These are phyloP conservation scores for Triticum turgidum DNA, from an alignment of 176 grass and related monocot species.

Conservation along the genomic window DNA sequence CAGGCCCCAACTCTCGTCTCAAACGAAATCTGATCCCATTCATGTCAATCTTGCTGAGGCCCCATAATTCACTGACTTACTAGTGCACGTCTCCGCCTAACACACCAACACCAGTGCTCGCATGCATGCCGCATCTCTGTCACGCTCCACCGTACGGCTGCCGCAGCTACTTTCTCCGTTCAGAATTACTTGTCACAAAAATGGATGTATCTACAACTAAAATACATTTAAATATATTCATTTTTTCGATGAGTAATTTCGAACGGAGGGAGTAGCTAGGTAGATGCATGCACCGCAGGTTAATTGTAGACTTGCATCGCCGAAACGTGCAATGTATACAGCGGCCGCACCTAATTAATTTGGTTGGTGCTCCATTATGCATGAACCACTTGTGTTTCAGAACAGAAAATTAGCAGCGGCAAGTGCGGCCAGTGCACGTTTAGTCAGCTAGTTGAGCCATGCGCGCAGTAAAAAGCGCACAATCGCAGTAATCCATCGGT, in stretches of 20 bases:
- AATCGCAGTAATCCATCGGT: neutral
- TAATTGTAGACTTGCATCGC: neutral
- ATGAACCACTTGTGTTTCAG: neutral
- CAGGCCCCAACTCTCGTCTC: no score
- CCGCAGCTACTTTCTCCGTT: neutral
- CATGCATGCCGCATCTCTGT: neutral
- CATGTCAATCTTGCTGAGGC: neutral
- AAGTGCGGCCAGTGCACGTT: constrained; percentile 12
- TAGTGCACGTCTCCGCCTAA: neutral
- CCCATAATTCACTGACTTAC: neutral
- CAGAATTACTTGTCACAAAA: no score
- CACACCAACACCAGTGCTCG: neutral
- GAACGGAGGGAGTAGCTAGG: no score
- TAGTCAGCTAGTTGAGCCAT: neutral
- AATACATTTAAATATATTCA: no score
- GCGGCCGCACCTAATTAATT: neutral
- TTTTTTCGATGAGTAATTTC: no score
- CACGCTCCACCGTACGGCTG: constrained; percentile 16
- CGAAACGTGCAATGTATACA: constrained; percentile 5
- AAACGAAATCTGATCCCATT: neutral
- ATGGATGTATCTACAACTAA: no score
- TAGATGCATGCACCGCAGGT: constrained; percentile 5
- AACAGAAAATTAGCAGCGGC: neutral
- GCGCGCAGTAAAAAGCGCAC: neutral
- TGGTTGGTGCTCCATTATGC: constrained; percentile 25